A percentile compares a stretch with the other conserved stretches of the same genome.
These are phyloP conservation scores for Cytospora mali DNA, from an alignment of 2,329 filamentous ascomycete species.

Conservation along the genomic window DNA sequence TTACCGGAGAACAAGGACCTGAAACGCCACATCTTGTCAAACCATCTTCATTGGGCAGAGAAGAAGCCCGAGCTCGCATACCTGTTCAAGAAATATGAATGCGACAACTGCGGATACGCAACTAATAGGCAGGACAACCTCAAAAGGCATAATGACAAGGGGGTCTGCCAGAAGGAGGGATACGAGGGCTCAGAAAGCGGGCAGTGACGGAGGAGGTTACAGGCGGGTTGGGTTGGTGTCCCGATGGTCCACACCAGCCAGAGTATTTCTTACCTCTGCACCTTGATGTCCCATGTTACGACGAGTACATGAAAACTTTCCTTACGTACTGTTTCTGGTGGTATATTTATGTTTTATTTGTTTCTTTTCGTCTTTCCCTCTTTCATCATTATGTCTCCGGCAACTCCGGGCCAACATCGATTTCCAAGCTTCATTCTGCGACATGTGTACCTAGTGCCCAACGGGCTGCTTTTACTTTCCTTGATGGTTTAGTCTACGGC, in stretches of 20 bases:
- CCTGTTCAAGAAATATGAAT: background rate
- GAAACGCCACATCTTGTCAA: constrained; percentile 5
- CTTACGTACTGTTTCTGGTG: background rate
- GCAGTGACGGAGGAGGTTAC: background rate
- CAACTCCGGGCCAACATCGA: background rate
- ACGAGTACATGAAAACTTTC: background rate
- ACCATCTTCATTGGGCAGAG: background rate
- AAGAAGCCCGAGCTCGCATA: constrained; percentile 12
- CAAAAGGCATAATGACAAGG: constrained; percentile 2
- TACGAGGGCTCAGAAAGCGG: background rate
- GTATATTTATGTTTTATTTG: no score
- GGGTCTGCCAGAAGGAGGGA: background rate
- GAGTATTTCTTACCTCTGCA: background rate
- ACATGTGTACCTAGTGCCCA: background rate
- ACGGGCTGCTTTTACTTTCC: background rate
- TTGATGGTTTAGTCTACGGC: background rate
- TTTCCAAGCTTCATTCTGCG: background rate
- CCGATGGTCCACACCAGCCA: background rate
- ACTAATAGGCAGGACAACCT: constrained; percentile 4
- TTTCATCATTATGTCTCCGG: background rate
- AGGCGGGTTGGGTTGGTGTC: background rate
- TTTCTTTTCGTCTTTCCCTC: no score
- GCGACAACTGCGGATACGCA: background rate
- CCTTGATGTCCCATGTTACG: background rate
- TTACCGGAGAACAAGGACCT: constrained; percentile 8